Evolutionary conservation across 164 flowering plant genomes (phyloP), one percentile per base, ranked within the genome.

Genomic region (Warburgia ugandensis): DNA sequence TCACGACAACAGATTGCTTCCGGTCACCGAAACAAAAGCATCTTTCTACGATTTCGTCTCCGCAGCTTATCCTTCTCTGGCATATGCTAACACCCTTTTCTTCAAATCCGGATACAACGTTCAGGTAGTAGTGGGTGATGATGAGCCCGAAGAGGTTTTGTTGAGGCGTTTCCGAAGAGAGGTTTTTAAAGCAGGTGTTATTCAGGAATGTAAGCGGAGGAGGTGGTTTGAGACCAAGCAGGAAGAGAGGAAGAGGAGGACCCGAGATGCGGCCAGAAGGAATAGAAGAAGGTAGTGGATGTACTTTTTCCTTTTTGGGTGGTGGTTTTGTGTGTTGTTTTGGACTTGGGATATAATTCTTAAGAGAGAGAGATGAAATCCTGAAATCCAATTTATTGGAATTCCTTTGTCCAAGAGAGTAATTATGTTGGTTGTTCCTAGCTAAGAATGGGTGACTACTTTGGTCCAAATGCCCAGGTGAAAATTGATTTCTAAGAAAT

Each of bases 211-310:
- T 45, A 76, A 61, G 77, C 60, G 86, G 27, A 61, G 88, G 38
- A 60, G 73, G 56, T 79, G 43, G 54, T 68, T 49, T 25, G 94
- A 84, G 82, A 79, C 71, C 56, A 68, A 55, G 55, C 82, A 76
- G 67, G 94, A 81, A 4, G 66, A 76, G 75, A 71, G 63, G 76
- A 81, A 84, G 65, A 66, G 94, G 43, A 77, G 58, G 73, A 19
- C 70, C 1, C 76, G 82, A 26, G 88, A 84, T 35, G 94, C 88
- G 35, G 84, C 81, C 20, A 74, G 57, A 68, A 83, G 94, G 26
- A 81, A 76, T 52, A 64, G 73, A 0, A 58, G 72, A 52, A 77
- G 88, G 76, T 72, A 38, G 29, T 13, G 9, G 17, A 12, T 20
- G 5, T 1, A 16, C 9, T 5, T 37, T 37, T 37, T 12, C 16